Conservation (phyloP, 345 rosid species). For the Populus euphratica region DNA sequence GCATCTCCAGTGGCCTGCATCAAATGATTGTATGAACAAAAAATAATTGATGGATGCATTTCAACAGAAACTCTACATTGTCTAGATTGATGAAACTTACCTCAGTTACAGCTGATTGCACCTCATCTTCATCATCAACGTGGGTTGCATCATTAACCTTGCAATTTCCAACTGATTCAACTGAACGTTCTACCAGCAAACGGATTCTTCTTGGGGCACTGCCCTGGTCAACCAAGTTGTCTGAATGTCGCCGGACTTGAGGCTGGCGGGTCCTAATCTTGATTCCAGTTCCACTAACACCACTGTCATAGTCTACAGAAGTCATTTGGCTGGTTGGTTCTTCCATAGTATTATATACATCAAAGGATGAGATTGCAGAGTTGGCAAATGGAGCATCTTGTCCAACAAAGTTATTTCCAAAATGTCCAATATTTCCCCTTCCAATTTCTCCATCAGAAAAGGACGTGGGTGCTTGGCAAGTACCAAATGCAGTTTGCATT, state of each 20-base stretch:
- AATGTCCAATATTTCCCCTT: slow-evolving; percentile 14
- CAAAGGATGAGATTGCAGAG: slow-evolving; percentile 36
- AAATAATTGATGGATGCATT: neutral
- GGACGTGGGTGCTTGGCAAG: slow-evolving; percentile 22
- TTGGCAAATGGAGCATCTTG: slow-evolving; percentile 37
- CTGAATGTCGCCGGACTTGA: slow-evolving; percentile 26
- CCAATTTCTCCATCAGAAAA: slow-evolving; percentile 21
- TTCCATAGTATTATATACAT: slow-evolving; percentile 28
- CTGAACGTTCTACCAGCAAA: slow-evolving; percentile 26
- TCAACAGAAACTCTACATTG: neutral
- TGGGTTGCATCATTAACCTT: slow-evolving; percentile 14
- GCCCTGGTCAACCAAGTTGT: slow-evolving; percentile 38
- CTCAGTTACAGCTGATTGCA: slow-evolving; percentile 39
- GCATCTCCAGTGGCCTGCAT: slow-evolving; percentile 33
- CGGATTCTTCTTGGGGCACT: slow-evolving; percentile 65
- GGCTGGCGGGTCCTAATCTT: slow-evolving; percentile 45
- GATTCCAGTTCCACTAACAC: slow-evolving; percentile 44
- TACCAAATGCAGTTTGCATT: slow-evolving; percentile 34
- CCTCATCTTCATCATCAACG: slow-evolving; percentile 40
- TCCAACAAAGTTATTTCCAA: slow-evolving; percentile 19
- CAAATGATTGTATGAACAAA: neutral
- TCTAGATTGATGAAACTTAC: slow-evolving; percentile 23
- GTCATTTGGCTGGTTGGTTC: slow-evolving; percentile 27
- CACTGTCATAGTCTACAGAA: slow-evolving; percentile 24
- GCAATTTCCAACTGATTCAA: slow-evolving; percentile 4